phyloP scores from a whole-genome alignment of 495 filamentous ascomycete species.

The Neurospora tetraspora region DNA sequence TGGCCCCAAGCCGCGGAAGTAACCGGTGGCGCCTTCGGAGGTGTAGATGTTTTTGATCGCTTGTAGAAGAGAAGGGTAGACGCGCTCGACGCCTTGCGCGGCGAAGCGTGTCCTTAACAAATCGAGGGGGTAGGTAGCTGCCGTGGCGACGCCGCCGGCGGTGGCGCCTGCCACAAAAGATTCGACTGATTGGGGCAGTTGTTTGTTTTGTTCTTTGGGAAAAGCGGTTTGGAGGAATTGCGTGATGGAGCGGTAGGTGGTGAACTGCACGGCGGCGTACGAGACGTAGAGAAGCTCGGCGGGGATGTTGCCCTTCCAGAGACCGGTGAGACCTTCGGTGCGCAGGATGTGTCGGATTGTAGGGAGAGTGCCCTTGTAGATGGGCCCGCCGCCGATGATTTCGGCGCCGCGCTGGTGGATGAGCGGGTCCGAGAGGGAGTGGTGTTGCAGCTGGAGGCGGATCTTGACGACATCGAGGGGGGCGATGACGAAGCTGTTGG shows the following conservation, averaged over 20 bases:
- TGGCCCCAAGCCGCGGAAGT: slow-evolving; percentile 77
- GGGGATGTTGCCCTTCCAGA: slow-evolving; percentile 98
- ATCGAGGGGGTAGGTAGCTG: slow-evolving; percentile 84
- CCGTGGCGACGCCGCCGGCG: slow-evolving; percentile 73
- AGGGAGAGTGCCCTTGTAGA: slow-evolving; percentile 69
- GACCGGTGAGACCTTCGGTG: slow-evolving; percentile 71
- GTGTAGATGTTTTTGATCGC: slow-evolving; percentile 63
- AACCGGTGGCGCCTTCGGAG: slow-evolving; percentile 65
- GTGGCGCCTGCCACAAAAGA: slow-evolving; percentile 70
- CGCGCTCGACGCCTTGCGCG: slow-evolving; percentile 74
- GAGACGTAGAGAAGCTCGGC: slow-evolving; percentile 87
- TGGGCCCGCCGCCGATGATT: slow-evolving; percentile 41
- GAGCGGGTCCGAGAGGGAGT: slow-evolving; percentile 62
- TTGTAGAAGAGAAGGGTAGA: slow-evolving; percentile 60
- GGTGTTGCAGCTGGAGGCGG: slow-evolving; percentile 81
- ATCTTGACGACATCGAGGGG: slow-evolving; percentile 96
- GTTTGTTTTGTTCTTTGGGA: slow-evolving; percentile 21
- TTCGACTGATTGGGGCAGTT: slow-evolving; percentile 46
- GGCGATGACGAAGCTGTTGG: slow-evolving; percentile 69
- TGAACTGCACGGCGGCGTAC: slow-evolving; percentile 85
- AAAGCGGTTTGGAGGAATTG: slow-evolving; percentile 41
- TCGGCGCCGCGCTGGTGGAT: slow-evolving; percentile 28
- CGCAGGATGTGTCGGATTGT: slow-evolving; percentile 67
- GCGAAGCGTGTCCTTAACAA: slow-evolving; percentile 91
- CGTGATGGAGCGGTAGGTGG: slow-evolving; percentile 67